phyloP scores from a whole-genome alignment of 202 grass and related monocot species.

The Brachypodium distachyon region DNA sequence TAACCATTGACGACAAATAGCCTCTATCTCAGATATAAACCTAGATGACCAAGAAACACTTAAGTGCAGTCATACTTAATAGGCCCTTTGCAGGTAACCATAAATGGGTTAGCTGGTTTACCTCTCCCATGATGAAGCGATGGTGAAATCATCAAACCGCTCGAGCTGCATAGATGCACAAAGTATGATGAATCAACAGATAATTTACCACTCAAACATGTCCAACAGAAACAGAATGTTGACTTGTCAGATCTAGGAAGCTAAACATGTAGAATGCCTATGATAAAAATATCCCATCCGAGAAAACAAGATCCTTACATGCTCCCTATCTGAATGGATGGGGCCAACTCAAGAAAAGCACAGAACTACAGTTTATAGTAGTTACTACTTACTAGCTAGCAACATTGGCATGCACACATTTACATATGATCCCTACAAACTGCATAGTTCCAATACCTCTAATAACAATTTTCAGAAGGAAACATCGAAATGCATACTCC shows the following conservation, averaged over 20 bases:
- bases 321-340: background rate
- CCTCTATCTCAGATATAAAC: constrained; percentile 98
- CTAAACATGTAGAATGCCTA: background rate
- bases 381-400: background rate
- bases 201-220: background rate
- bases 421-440: background rate
- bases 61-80: background rate
- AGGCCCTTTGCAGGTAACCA: background rate
- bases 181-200: background rate
- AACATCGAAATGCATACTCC: background rate
- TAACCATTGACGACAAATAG: constrained; percentile 88
- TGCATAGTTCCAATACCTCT: background rate
- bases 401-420: background rate
- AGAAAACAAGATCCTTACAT: background rate
- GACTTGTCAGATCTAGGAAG: background rate
- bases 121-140: constrained; percentile 98
- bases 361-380: background rate
- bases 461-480: background rate
- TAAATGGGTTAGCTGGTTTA: constrained; percentile 28
- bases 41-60: constrained; percentile 30
- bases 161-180: constrained; percentile 41
- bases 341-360: background rate
- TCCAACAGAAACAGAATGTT: background rate
- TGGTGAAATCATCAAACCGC: constrained; percentile 92
- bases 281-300: background rate